Conservation (phyloP, 1,284 basidiomycete genomes). For the Naganishia cerealis region DNA sequence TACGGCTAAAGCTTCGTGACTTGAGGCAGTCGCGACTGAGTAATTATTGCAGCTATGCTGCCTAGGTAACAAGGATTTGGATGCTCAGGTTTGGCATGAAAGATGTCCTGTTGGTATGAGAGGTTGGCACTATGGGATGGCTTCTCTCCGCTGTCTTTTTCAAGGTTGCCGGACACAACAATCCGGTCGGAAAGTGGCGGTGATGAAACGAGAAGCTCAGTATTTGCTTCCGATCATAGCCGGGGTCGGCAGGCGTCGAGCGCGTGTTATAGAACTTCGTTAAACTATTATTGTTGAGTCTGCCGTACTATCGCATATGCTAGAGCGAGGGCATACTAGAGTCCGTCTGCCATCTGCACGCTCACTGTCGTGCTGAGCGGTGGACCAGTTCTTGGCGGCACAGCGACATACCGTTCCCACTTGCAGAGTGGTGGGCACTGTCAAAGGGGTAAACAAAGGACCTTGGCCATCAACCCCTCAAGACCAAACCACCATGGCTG, state of each 20-base stretch:
- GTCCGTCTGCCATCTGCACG: not conserved
- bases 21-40: too few species aligned
- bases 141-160: too few species aligned
- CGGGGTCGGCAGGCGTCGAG: not conserved
- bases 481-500: constrained; percentile 10
- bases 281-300: not conserved
- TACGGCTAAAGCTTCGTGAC: too few species aligned
- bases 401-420: not conserved
- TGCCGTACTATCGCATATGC: not conserved
- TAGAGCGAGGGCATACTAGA: too few species aligned
- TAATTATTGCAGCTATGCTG: too few species aligned
- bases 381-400: not conserved
- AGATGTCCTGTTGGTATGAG: too few species aligned
- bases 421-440: not conserved
- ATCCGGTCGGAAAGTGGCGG: too few species aligned
- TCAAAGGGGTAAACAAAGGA: constrained; percentile 10
- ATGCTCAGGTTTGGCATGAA: too few species aligned
- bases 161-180: too few species aligned
- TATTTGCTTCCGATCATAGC: not conserved
- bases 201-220: not conserved
- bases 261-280: not conserved
- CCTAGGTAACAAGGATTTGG: too few species aligned
- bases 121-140: too few species aligned
- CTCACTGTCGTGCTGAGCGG: not conserved
- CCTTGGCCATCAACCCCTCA: not conserved